Evolutionary conservation across 108 stramenopile species (phyloP).

Genomic region (Skeletonema potamos): DNA sequence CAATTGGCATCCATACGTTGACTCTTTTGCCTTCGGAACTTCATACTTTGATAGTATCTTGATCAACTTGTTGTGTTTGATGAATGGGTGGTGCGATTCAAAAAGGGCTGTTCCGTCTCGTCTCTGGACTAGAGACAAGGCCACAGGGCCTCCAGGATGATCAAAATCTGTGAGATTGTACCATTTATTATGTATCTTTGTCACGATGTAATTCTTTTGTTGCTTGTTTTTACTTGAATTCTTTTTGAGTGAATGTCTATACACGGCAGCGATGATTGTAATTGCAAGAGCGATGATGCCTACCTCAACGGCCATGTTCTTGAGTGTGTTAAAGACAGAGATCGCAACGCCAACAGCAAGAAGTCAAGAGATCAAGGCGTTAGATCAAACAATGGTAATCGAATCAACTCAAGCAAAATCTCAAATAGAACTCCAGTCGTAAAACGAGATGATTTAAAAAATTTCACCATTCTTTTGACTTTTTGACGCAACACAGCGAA

Average conservation of each 20-base stretch:
- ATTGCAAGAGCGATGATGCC: no score
- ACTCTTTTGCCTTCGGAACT: constrained; percentile 16
- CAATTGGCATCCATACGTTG: constrained; percentile 13
- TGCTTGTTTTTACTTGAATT: not conserved
- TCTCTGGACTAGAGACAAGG: constrained; percentile 37
- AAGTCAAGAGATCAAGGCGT: not conserved
- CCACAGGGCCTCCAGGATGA: constrained; percentile 59
- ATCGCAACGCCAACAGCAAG: not conserved
- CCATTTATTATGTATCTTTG: constrained; percentile 48
- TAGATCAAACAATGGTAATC: not conserved
- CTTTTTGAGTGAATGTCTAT: not conserved
- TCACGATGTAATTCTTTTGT: constrained; percentile 19
- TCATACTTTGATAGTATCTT: constrained; percentile 49
- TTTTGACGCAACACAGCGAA: no score
- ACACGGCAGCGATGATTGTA: no score
- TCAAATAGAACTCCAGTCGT: no score
- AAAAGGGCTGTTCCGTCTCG: constrained; percentile 57
- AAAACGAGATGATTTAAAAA: not conserved
- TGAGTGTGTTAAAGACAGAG: not conserved
- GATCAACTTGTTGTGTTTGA: constrained; percentile 23
- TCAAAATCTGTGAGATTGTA: constrained; percentile 54
- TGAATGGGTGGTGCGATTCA: constrained; percentile 57
- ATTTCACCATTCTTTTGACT: not conserved
- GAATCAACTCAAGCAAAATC: no score
- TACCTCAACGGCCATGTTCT: not conserved